Evolutionary conservation across 2,329 filamentous ascomycete genomes (phyloP).

Genomic region (Xylariaceae sp.): DNA sequence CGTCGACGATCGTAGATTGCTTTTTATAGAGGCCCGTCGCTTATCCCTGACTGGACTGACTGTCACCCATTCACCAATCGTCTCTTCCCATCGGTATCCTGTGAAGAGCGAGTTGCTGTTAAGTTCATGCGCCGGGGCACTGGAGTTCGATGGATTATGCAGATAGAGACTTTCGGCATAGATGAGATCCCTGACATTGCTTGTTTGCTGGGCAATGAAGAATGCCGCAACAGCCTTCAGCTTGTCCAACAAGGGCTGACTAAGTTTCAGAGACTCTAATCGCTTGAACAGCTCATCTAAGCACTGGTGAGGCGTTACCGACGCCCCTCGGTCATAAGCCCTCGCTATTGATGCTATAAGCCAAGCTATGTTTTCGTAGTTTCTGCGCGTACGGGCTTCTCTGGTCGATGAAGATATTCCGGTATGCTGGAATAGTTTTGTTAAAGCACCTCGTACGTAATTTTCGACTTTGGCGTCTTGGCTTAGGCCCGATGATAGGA

Average conservation of each 20-base stretch:
- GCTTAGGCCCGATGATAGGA: slow-evolving; percentile 24
- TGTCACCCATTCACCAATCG: slow-evolving; percentile 54
- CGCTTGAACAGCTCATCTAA: slow-evolving; percentile 37
- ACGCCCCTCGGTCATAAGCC: slow-evolving; percentile 29
- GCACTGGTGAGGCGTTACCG: slow-evolving; percentile 28
- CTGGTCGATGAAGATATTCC: slow-evolving; percentile 9
- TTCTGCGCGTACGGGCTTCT: slow-evolving; percentile 20
- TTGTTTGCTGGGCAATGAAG: slow-evolving; percentile 48
- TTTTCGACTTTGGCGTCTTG: slow-evolving; percentile 13
- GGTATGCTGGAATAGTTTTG: slow-evolving; percentile 18
- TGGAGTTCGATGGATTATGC: not conserved
- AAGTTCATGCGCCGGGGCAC: slow-evolving; percentile 2
- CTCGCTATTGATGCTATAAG: slow-evolving; percentile 32
- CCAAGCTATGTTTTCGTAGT: slow-evolving; percentile 27
- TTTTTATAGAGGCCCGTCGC: slow-evolving; percentile 15
- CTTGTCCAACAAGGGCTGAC: slow-evolving; percentile 33
- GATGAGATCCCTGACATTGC: slow-evolving; percentile 49
- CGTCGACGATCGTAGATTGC: slow-evolving; percentile 20
- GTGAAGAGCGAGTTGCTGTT: slow-evolving; percentile 24
- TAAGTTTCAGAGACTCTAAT: slow-evolving; percentile 36
- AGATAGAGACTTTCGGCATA: slow-evolving; percentile 46
- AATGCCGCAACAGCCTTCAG: slow-evolving; percentile 48
- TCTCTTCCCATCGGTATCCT: slow-evolving; percentile 51
- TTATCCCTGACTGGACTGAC: slow-evolving; percentile 39
- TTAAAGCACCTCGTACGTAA: slow-evolving; percentile 18